Evolutionary conservation across 495 filamentous ascomycete species (phyloP).

Genomic region (Terfezia boudieri): DNA sequence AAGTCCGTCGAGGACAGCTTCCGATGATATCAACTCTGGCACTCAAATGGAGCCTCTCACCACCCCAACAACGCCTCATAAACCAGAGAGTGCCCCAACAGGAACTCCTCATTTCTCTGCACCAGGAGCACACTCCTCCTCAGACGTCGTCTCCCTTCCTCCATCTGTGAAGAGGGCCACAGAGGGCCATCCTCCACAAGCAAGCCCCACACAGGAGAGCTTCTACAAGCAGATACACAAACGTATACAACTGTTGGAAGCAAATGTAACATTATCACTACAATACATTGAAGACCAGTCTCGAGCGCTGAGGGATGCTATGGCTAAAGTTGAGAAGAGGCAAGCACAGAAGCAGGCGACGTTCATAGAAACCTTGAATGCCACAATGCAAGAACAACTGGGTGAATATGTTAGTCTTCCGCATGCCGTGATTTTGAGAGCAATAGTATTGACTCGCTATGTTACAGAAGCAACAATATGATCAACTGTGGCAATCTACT

Average conservation of each 20-base stretch:
- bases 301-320: conserved; percentile 70
- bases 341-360: conserved; percentile 61
- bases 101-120: too few relatives aligned
- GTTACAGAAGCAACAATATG: conserved; percentile 50
- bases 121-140: neutral
- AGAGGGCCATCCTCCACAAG: conserved; percentile 24
- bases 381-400: conserved; percentile 67
- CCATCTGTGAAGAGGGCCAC: too few relatives aligned
- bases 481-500: conserved; percentile 88
- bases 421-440: too few relatives aligned
- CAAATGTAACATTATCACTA: conserved; percentile 76
- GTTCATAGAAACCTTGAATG: conserved; percentile 67
- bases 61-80: too few relatives aligned
- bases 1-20: too few relatives aligned
- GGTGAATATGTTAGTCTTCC: conserved; percentile 33
- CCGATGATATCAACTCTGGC: too few relatives aligned
- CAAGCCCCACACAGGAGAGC: conserved; percentile 74
- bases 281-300: conserved; percentile 97
- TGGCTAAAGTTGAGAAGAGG: conserved; percentile 70
- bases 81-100: too few relatives aligned
- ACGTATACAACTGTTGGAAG: conserved; percentile 70
- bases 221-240: conserved; percentile 96
- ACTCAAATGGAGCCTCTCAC: too few relatives aligned
- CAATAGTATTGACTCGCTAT: neutral
- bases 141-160: conserved; percentile 1